Percentiles rank a stretch among this genome's conserved stretches.
These are phyloP conservation scores for Pythium grandisporangium DNA, from an alignment of 352 stramenopile species.

Conservation along the genomic window DNA sequence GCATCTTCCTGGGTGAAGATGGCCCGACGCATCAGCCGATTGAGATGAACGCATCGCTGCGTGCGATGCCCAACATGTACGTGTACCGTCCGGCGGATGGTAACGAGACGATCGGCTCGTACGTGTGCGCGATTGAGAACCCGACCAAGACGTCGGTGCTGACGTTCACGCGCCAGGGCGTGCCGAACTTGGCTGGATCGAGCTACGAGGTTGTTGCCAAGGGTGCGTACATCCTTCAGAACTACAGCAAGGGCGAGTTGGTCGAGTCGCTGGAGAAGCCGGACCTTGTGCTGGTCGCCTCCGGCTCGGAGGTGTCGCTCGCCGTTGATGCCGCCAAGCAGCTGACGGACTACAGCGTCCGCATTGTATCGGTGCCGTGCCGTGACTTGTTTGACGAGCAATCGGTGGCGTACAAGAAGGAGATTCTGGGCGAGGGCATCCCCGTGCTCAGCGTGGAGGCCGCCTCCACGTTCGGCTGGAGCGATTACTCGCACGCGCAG, in stretches of 20 bases:
- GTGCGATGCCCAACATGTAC: conserved; percentile 98
- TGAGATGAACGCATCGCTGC: conserved; percentile 95
- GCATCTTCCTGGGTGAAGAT: conserved; percentile 99
- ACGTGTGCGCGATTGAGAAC: conserved; percentile 85
- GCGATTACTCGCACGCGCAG: conserved; percentile 93
- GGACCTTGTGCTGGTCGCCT: conserved; percentile 91
- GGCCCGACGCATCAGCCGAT: conserved; percentile 99
- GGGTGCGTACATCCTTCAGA: conserved; percentile 80
- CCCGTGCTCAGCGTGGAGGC: conserved; percentile 96
- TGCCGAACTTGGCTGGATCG: conserved; percentile 88
- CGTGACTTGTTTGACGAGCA: conserved; percentile 97
- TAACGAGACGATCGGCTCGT: conserved; percentile 97
- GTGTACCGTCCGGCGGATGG: conserved; percentile 96
- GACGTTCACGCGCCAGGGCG: conserved; percentile 85
- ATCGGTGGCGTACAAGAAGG: conserved; percentile 92
- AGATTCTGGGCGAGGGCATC: conserved; percentile 91
- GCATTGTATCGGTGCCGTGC: conserved; percentile 97
- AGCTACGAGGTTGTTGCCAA: conserved; percentile 87
- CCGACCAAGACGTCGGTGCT: conserved; percentile 91
- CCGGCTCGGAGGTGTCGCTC: conserved; percentile 94
- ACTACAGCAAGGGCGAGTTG: conserved; percentile 71
- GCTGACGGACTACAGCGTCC: conserved; percentile 73
- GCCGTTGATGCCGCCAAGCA: conserved; percentile 93
- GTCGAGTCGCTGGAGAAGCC: conserved; percentile 60
- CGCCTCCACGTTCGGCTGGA: conserved; percentile 90